phyloP scores from a whole-genome alignment of 306 rosid species.

The Citrullus amarus region DNA sequence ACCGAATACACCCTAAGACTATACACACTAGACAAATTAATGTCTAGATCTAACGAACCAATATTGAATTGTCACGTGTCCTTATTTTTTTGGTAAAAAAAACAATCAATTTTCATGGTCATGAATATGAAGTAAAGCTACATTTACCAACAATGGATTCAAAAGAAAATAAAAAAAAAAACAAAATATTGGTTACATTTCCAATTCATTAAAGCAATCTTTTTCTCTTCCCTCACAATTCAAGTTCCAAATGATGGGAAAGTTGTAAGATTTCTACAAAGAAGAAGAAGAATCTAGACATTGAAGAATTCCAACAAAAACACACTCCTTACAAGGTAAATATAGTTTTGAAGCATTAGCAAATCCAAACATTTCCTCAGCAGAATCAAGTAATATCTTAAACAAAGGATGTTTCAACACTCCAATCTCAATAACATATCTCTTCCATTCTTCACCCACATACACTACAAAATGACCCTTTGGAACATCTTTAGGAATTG shows the following conservation, averaged over 20 bases:
- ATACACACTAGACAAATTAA: too few relatives aligned
- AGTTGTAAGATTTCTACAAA: background rate
- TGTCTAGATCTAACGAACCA: too few relatives aligned
- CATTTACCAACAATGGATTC: too few relatives aligned
- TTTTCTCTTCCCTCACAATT: background rate
- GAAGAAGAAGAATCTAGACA: conserved; percentile 6
- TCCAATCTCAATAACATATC: conserved; percentile 43
- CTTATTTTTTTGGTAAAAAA: too few relatives aligned
- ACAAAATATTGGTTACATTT: background rate
- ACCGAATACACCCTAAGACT: too few relatives aligned
- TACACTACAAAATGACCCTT: conserved; percentile 58
- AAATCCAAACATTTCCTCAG: conserved; percentile 56
- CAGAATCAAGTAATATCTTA: conserved; percentile 36
- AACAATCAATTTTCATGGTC: too few relatives aligned
- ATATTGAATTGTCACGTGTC: too few relatives aligned
- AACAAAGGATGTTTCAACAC: conserved; percentile 45
- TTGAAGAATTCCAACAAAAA: conserved; percentile 34
- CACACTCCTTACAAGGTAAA: conserved; percentile 51
- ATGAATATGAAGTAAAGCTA: too few relatives aligned
- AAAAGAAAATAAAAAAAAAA: too few relatives aligned
- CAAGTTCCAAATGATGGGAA: conserved; percentile 1
- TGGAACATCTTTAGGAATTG: conserved; percentile 53
- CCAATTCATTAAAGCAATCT: background rate
- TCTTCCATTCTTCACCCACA: conserved; percentile 54
- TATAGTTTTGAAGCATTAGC: conserved; percentile 27